Percentiles rank a stretch among this genome's conserved stretches.
These are phyloP conservation scores for Akanthomyces lecanii DNA, from an alignment of 2,329 filamentous ascomycete genomes.

Conservation along the genomic window DNA sequence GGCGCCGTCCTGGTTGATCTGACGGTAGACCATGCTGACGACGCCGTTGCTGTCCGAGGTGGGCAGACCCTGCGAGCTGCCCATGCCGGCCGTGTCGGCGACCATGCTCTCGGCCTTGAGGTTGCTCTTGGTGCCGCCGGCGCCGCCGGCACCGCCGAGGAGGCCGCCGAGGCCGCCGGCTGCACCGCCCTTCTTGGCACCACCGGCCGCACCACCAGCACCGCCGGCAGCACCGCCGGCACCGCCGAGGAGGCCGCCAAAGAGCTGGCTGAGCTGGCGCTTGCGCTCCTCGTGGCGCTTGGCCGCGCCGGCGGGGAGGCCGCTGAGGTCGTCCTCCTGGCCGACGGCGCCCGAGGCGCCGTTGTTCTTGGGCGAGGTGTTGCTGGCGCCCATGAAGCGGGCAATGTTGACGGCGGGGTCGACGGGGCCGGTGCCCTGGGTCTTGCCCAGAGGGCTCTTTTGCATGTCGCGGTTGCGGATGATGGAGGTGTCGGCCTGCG, in stretches of 20 bases:
- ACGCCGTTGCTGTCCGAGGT: conserved; percentile 55
- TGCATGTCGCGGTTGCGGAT: conserved; percentile 58
- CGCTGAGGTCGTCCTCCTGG: conserved; percentile 41
- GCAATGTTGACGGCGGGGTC: conserved; percentile 53
- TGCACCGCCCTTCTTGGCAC: conserved; percentile 33
- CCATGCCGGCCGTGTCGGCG: conserved; percentile 46
- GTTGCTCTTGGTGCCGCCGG: conserved; percentile 33
- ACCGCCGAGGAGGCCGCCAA: conserved; percentile 23
- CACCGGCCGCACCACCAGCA: background rate
- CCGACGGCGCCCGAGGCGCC: conserved; percentile 36
- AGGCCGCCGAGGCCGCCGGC: conserved; percentile 29
- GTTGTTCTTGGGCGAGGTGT: conserved; percentile 34
- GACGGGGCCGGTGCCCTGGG: conserved; percentile 55
- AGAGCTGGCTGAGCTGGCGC: conserved; percentile 29
- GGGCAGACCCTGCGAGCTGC: conserved; percentile 49
- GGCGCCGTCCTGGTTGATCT: conserved; percentile 69
- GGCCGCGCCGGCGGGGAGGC: conserved; percentile 20
- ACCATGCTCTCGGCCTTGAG: conserved; percentile 45
- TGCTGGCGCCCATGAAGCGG: conserved; percentile 53
- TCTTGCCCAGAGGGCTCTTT: conserved; percentile 58
- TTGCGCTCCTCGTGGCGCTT: conserved; percentile 24
- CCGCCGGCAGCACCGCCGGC: conserved; percentile 14
- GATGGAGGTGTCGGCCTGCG: conserved; percentile 68
- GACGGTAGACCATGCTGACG: conserved; percentile 57
- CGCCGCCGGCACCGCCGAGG: conserved; percentile 12